These are phyloP conservation scores for Biscogniauxia sp. DNA, from an alignment of 2,329 filamentous ascomycete genomes.

Conservation along the genomic window DNA sequence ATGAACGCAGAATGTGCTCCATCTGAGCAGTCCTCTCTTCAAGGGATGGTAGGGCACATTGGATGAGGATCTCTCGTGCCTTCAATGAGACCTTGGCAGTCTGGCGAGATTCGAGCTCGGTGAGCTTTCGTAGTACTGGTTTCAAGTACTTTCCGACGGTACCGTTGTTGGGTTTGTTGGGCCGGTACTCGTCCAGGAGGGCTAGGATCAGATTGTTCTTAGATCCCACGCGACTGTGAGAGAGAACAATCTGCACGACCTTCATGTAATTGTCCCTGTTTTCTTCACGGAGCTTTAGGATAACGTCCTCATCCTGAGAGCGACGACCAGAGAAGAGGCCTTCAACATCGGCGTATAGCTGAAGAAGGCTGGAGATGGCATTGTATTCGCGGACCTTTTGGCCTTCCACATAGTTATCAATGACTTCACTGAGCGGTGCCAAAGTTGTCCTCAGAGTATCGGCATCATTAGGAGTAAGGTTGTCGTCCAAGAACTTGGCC, in stretches of 20 bases:
- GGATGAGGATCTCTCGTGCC: slow-evolving; percentile 94
- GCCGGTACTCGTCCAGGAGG: slow-evolving; percentile 89
- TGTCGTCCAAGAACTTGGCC: slow-evolving; percentile 84
- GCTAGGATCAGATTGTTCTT: slow-evolving; percentile 94
- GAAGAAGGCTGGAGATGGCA: slow-evolving; percentile 75
- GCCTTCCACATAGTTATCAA: slow-evolving; percentile 79
- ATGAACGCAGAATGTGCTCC: slow-evolving; percentile 96
- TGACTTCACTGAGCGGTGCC: slow-evolving; percentile 71
- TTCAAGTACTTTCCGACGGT: slow-evolving; percentile 88
- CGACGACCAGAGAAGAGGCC: slow-evolving; percentile 82
- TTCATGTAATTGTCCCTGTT: slow-evolving; percentile 88
- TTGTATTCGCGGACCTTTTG: slow-evolving; percentile 87
- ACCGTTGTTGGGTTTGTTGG: slow-evolving; percentile 86
- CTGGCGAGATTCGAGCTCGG: slow-evolving; percentile 80
- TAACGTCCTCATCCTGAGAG: slow-evolving; percentile 86
- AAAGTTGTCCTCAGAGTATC: slow-evolving; percentile 71
- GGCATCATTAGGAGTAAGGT: slow-evolving; percentile 69
- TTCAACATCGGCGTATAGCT: slow-evolving; percentile 81
- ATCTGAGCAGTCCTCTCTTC: slow-evolving; percentile 95
- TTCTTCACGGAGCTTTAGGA: slow-evolving; percentile 90
- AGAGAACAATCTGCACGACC: slow-evolving; percentile 86
- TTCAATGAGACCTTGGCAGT: slow-evolving; percentile 97
- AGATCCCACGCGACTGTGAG: slow-evolving; percentile 84
- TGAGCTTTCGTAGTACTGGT: slow-evolving; percentile 76
- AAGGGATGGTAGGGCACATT: slow-evolving; percentile 91